Evolutionary conservation across 2,329 filamentous ascomycete species (phyloP).

Genomic region (Trichoderma atroviride): DNA sequence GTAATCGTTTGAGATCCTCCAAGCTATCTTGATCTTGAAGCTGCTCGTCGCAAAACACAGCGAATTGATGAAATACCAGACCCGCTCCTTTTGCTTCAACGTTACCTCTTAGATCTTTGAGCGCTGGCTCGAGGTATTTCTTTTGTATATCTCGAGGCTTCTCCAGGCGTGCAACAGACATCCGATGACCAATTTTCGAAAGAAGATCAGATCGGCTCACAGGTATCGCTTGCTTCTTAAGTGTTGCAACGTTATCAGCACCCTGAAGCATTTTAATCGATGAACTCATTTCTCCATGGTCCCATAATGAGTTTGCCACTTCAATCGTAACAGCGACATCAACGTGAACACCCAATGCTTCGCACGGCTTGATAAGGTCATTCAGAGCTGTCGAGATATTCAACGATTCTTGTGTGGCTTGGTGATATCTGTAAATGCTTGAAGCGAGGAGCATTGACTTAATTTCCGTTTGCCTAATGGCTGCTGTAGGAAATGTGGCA

Average conservation of each 20-base stretch:
- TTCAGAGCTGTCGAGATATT: constrained; percentile 83
- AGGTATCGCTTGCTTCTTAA: constrained; percentile 69
- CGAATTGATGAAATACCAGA: constrained; percentile 91
- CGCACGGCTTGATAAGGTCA: constrained; percentile 71
- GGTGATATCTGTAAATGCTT: constrained; percentile 75
- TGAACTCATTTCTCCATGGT: constrained; percentile 84
- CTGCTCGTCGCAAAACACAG: constrained; percentile 92
- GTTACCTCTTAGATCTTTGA: constrained; percentile 75
- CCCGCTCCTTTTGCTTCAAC: constrained; percentile 74
- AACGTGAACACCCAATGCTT: constrained; percentile 71
- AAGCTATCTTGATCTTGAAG: constrained; percentile 82
- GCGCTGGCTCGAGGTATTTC: constrained; percentile 80
- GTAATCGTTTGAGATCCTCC: constrained; percentile 81
- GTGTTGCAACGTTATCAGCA: constrained; percentile 61
- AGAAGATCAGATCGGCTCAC: constrained; percentile 79
- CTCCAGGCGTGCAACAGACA: constrained; percentile 86
- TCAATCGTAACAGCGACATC: constrained; percentile 79
- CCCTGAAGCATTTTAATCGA: constrained; percentile 87
- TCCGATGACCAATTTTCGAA: constrained; percentile 83
- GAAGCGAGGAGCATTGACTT: constrained; percentile 77
- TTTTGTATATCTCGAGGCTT: constrained; percentile 89
- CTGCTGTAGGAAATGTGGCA: constrained; percentile 61
- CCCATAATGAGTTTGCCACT: constrained; percentile 88
- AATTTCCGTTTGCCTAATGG: constrained; percentile 72
- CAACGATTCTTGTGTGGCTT: constrained; percentile 81